Percentiles rank a stretch among this genome's conserved stretches.
Evolutionary conservation across 768 basidiomycete genomes (phyloP).

Genomic region (Lactarius quietus): DNA sequence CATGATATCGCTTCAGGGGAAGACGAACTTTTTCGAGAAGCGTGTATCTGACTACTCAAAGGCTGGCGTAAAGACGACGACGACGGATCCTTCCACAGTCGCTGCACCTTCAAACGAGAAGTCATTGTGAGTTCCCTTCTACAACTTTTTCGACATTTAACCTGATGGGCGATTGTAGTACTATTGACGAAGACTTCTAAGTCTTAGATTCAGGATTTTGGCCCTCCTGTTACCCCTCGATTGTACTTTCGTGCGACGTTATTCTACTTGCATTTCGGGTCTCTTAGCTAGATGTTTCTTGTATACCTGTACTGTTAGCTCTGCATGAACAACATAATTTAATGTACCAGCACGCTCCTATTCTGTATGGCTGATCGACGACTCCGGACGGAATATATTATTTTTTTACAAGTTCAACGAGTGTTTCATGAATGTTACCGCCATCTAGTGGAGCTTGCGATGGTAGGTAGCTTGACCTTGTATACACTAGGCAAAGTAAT

Average conservation of each 20-base stretch:
- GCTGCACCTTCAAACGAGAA: constrained; percentile 26
- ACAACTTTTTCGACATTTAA: neutral
- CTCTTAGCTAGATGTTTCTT: constrained; percentile 14
- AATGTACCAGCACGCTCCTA: constrained; percentile 13
- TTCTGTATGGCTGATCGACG: neutral
- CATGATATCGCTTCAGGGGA: constrained; percentile 91
- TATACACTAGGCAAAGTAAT: neutral
- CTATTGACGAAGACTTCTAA: constrained; percentile 23
- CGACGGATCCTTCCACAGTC: constrained; percentile 8
- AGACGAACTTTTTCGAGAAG: constrained; percentile 97
- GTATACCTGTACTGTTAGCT: constrained; percentile 19
- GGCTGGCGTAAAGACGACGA: constrained; percentile 45
- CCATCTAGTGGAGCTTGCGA: neutral
- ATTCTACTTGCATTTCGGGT: neutral
- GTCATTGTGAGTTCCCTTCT: constrained; percentile 38
- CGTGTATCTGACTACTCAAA: constrained; percentile 83
- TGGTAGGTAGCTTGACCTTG: neutral
- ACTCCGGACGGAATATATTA: neutral
- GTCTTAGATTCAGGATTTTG: neutral
- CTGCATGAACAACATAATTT: constrained; percentile 21
- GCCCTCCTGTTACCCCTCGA: neutral
- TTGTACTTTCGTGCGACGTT: neutral
- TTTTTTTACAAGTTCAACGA: neutral
- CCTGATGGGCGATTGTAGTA: constrained; percentile 8
- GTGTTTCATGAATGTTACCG: neutral